These are phyloP conservation scores for Colletotrichum sp. DNA, from an alignment of 2,329 filamentous ascomycete genomes.

Conservation along the genomic window DNA sequence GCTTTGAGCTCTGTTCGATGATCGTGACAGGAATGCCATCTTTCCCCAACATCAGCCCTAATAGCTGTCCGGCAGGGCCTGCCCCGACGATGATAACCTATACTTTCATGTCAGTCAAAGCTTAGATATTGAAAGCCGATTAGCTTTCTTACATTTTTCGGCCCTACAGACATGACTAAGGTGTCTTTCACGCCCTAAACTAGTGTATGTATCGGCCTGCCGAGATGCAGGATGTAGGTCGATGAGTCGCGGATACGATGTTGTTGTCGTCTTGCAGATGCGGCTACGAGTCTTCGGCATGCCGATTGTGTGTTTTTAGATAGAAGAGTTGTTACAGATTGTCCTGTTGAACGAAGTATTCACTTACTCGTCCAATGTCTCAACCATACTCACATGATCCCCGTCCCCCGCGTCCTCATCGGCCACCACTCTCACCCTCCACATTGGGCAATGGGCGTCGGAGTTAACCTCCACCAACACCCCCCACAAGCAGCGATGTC, in stretches of 20 bases:
- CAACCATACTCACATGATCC: neutral
- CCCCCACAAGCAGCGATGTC: neutral
- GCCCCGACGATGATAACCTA: constrained; percentile 48
- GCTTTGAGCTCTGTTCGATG: constrained; percentile 56
- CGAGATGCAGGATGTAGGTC: neutral
- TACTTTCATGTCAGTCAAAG: neutral
- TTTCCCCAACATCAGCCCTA: constrained; percentile 40
- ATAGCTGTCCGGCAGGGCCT: constrained; percentile 49
- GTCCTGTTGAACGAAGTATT: neutral
- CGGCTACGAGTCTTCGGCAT: neutral
- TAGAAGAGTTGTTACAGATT: neutral
- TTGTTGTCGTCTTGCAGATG: neutral
- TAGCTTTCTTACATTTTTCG: neutral
- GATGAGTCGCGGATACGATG: neutral
- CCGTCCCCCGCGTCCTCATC: neutral
- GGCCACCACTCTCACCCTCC: neutral
- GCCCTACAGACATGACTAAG: neutral
- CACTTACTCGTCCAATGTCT: neutral
- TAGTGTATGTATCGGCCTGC: neutral
- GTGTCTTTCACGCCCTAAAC: neutral
- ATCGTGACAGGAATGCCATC: constrained; percentile 56
- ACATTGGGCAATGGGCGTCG: neutral
- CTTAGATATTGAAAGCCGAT: neutral
- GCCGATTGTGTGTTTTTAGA: neutral
- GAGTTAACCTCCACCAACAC: constrained; percentile 2